Base-by-base conservation (phyloP, 345 rosid genomes). In the Dipteronia dyeriana region DNA sequence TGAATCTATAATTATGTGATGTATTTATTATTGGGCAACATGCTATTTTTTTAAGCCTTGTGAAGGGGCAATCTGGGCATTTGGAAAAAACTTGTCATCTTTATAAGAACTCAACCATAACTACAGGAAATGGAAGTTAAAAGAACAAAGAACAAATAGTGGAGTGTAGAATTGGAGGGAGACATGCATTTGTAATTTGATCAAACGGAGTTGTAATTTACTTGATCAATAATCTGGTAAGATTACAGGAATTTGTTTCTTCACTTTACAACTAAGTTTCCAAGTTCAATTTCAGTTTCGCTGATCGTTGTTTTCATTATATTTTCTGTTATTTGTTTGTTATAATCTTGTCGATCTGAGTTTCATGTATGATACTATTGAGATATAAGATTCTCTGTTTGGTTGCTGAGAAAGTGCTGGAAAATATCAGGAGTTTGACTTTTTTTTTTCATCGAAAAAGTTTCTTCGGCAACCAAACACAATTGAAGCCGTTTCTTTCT, bases 321-420 rank as follows among this genome's bases (percentile, higher is more conserved):
- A 54, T 17, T 70, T 70, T 53, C 29, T 71, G 14, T 54, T 45
- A 3, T 20, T 12, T 43, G 56, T 47, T 45, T 13, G 57, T 68
- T 25, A 11, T 45, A 23, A 68, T 68, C 72, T 31, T 56, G 63
- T n/a, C 9, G 63, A 59, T 59, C 13, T 6, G 19, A 7, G 63
- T 59, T 59, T 20, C 26, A n/a, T 20, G 62, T 57, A 57, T 57
- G 25, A 57, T 57, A 17, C 26, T 39, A 51, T 43, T 71, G 75
- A 71, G 49, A 19, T 71, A 4, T 38, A 73, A 38, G 2, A 25
- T n/a, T 19, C 59, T 63, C 23, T 63, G 77, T 63, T 47, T 63
- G 70, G 60, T 47, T 63, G 19, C 59, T 9, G 8, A 43, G 61
- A 49, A 47, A 64, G 5, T 47, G 38, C 9, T 9, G 62, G 43